Conservation (phyloP, 192 early-diverging fungal genomes). For the Rhizoclosmatium sp. region DNA sequence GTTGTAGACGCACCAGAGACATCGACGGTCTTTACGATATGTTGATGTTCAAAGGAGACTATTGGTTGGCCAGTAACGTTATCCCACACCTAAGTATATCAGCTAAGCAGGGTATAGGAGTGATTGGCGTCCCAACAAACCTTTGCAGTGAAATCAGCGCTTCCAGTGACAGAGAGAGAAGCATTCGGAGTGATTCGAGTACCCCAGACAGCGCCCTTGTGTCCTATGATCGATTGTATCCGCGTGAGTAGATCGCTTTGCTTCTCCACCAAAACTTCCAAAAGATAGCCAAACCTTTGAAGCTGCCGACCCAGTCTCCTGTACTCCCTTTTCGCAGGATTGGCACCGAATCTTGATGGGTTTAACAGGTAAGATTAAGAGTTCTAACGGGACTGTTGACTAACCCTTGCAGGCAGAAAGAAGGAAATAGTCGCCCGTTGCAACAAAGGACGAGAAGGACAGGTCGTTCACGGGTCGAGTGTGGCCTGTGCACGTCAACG, state of each 20-base stretch:
- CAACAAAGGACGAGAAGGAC: conserved; percentile 76
- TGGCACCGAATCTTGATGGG: conserved; percentile 75
- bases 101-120: not conserved
- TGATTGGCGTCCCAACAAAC: not conserved
- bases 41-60: conserved; percentile 74
- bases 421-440: conserved; percentile 78
- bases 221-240: conserved; percentile 47
- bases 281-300: conserved; percentile 55
- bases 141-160: conserved; percentile 87
- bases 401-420: conserved; percentile 90
- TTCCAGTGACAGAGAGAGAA: conserved; percentile 86
- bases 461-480: conserved; percentile 91
- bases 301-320: conserved; percentile 94
- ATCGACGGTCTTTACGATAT: conserved; percentile 87
- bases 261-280: not conserved
- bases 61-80: conserved; percentile 78
- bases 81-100: conserved; percentile 76
- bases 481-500: conserved; percentile 89
- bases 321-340: conserved; percentile 87
- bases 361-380: too few species aligned
- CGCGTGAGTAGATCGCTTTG: not conserved
- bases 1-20: conserved; percentile 54
- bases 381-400: too few species aligned
- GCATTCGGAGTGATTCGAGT: conserved; percentile 80
- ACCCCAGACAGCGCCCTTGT: conserved; percentile 94